phyloP scores from a whole-genome alignment of 139 green algal genomes.

The Coccomyxa sp. region DNA sequence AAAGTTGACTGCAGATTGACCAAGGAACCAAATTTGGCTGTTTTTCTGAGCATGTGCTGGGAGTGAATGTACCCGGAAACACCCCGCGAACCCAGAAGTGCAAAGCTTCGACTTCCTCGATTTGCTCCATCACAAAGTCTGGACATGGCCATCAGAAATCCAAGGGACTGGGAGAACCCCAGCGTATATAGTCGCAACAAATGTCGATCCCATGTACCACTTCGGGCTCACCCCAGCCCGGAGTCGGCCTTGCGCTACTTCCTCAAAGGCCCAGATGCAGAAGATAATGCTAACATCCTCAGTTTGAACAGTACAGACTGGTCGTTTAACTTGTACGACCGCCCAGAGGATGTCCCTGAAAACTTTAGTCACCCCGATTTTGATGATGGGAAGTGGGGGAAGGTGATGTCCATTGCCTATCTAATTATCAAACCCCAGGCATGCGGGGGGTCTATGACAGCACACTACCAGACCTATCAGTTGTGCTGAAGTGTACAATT shows the following conservation, averaged over 20 bases:
- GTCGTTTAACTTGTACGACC: constrained; percentile 57
- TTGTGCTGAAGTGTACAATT: too few relatives aligned
- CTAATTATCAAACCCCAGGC: too few relatives aligned
- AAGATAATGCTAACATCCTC: constrained; percentile 6
- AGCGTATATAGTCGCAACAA: constrained; percentile 63
- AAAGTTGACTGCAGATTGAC: too few relatives aligned
- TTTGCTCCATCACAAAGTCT: too few relatives aligned
- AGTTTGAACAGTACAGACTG: constrained; percentile 52
- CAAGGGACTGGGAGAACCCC: constrained; percentile 71
- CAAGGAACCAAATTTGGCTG: too few relatives aligned
- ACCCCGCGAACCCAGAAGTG: too few relatives aligned
- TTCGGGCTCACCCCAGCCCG: constrained; percentile 47
- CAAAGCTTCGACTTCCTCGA: too few relatives aligned
- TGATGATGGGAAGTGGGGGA: constrained; percentile 38
- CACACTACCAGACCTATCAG: too few relatives aligned
- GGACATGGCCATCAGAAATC: neutral
- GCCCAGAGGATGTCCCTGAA: constrained; percentile 45
- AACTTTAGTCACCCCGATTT: constrained; percentile 39
- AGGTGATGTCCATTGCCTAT: constrained; percentile 13
- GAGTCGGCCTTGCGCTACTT: constrained; percentile 23
- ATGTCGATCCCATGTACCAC: constrained; percentile 43
- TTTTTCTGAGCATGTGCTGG: too few relatives aligned
- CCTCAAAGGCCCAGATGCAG: neutral
- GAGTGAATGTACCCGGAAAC: too few relatives aligned
- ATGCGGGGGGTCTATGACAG: too few relatives aligned